These are phyloP conservation scores for Penicillium sp. DNA, from an alignment of 2,329 filamentous ascomycete species.

Conservation along the genomic window DNA sequence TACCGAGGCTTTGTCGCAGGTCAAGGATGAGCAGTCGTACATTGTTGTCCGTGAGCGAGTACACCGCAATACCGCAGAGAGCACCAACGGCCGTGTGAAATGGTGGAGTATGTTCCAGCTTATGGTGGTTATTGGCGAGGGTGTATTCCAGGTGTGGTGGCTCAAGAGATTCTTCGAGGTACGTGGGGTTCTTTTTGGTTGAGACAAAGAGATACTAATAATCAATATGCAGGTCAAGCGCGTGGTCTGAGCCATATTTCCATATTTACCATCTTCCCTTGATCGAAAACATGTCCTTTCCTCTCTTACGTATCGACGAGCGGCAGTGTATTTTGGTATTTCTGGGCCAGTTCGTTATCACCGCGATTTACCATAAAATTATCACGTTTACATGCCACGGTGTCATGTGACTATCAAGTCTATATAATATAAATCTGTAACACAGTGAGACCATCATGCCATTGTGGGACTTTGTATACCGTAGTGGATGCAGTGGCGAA, in stretches of 20 bases:
- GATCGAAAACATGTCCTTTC: background rate
- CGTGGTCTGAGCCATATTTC: conserved; percentile 40
- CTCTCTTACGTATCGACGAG: conserved; percentile 1
- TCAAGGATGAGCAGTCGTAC: conserved; percentile 97
- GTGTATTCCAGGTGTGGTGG: conserved; percentile 99
- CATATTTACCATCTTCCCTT: background rate
- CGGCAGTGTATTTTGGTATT: conserved; percentile 14
- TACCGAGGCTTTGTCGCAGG: conserved; percentile 80
- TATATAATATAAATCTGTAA: conserved; percentile 24
- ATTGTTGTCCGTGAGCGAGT: conserved; percentile 93
- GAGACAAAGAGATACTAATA: conserved; percentile 4
- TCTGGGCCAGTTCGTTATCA: conserved; percentile 8
- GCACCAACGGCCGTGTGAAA: conserved; percentile 95
- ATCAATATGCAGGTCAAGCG: conserved; percentile 44
- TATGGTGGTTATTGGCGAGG: conserved; percentile 81
- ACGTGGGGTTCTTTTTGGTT: background rate
- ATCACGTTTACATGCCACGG: conserved; percentile 18
- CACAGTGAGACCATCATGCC: background rate
- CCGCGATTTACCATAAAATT: conserved; percentile 9
- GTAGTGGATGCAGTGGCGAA: background rate
- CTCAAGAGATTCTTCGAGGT: conserved; percentile 96
- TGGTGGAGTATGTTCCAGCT: conserved; percentile 99
- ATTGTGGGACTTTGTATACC: background rate
- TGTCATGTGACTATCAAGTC: conserved; percentile 22
- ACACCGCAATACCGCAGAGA: conserved; percentile 97